A percentile compares a stretch with the other conserved stretches of the same genome.
Conservation (phyloP, 2,329 filamentous ascomycete species). For the Didymella segeticola region DNA sequence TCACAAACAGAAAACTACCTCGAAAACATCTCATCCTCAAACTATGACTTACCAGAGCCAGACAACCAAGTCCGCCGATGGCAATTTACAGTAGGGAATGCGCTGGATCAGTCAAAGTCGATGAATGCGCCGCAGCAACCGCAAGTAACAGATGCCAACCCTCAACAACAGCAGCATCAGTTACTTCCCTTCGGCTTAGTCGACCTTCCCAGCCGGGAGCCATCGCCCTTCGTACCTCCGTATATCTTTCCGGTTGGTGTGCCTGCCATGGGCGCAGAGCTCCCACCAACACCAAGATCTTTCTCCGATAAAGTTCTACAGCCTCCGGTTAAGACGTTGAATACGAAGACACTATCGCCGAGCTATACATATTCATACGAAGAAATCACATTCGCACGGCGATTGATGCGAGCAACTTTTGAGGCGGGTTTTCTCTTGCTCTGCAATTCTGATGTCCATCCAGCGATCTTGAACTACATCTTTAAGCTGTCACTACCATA, state of each 20-base stretch:
- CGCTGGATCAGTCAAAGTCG: slow-evolving; percentile 30
- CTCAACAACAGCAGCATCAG: slow-evolving; percentile 4
- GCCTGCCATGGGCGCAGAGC: slow-evolving; percentile 29
- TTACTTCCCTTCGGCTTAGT: slow-evolving; percentile 43
- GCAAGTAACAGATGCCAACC: background rate
- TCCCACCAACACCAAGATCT: slow-evolving; percentile 1
- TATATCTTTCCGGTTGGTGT: slow-evolving; percentile 30
- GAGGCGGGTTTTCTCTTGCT: slow-evolving; percentile 70
- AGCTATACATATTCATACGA: slow-evolving; percentile 66
- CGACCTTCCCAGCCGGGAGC: slow-evolving; percentile 30
- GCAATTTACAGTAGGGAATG: slow-evolving; percentile 25
- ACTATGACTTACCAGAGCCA: slow-evolving; percentile 7
- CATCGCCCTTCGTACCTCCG: slow-evolving; percentile 26
- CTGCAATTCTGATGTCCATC: slow-evolving; percentile 49
- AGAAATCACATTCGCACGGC: slow-evolving; percentile 73
- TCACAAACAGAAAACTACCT: slow-evolving; percentile 22
- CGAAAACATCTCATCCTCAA: slow-evolving; percentile 16
- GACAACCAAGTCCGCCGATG: slow-evolving; percentile 19
- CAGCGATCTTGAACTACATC: slow-evolving; percentile 52
- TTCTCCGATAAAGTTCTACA: background rate
- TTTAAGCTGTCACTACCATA: slow-evolving; percentile 76
- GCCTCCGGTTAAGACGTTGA: slow-evolving; percentile 25
- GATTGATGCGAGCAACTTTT: slow-evolving; percentile 69
- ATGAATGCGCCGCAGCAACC: slow-evolving; percentile 5
- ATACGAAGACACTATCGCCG: slow-evolving; percentile 32